These are phyloP conservation scores for Bipolaris cookei DNA, from an alignment of 2,329 filamentous ascomycete genomes.

Conservation along the genomic window DNA sequence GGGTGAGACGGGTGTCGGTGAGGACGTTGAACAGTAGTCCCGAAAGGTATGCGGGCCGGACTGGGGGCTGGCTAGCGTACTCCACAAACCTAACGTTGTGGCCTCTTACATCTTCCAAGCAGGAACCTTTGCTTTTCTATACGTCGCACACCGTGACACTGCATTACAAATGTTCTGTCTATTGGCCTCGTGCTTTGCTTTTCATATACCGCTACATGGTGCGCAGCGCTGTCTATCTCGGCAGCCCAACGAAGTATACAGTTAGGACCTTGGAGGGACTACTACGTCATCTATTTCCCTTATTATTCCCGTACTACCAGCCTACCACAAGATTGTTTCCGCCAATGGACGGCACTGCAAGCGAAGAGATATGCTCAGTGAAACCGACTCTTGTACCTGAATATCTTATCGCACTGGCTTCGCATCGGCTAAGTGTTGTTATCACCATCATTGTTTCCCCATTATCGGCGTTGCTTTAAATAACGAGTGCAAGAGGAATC, in stretches of 20 bases:
- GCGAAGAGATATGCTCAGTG: not conserved
- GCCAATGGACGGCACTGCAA: not conserved
- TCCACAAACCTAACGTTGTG: not conserved
- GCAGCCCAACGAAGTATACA: too few relatives aligned
- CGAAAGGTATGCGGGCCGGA: conserved; percentile 1
- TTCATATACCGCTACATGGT: not conserved
- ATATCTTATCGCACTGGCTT: not conserved
- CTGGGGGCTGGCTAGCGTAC: conserved; percentile 8
- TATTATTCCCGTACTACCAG: too few relatives aligned
- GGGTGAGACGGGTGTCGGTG: conserved; percentile 11
- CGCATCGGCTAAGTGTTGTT: not conserved
- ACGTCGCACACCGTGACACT: not conserved
- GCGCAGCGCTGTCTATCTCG: not conserved
- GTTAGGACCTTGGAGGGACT: too few relatives aligned
- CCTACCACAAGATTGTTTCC: too few relatives aligned
- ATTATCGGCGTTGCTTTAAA: not conserved
- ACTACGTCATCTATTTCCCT: too few relatives aligned
- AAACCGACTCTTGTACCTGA: not conserved
- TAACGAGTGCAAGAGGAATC: not conserved
- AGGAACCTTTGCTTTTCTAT: not conserved
- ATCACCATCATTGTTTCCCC: not conserved
- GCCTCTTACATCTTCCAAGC: not conserved
- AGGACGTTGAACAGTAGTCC: not conserved
- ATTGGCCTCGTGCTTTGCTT: not conserved
- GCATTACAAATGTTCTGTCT: not conserved